Conservation (phyloP, 73 alveolate species). For the Paramecium sexaurelia region DNA sequence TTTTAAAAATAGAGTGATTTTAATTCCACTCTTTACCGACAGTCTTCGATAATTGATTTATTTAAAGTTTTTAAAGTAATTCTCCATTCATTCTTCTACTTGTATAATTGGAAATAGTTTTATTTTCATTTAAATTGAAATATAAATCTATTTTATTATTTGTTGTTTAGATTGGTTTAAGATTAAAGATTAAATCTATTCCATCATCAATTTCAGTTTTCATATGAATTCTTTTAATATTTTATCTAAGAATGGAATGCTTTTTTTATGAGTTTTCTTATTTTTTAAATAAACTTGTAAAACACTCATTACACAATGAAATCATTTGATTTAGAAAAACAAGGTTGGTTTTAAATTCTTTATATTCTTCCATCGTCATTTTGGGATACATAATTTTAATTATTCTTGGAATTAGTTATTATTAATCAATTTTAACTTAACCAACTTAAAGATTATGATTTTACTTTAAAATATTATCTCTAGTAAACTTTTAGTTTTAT, state of each 20-base stretch:
- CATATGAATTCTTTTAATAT: slow-evolving; percentile 2
- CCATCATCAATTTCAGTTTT: slow-evolving; percentile 37
- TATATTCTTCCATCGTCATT: background rate
- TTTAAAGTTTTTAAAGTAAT: background rate
- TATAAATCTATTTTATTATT: background rate
- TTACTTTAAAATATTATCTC: background rate
- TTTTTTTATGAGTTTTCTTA: background rate
- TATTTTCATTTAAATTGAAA: background rate
- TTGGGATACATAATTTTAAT: slow-evolving; percentile 16
- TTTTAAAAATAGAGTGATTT: slow-evolving; percentile 21
- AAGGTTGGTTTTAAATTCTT: background rate
- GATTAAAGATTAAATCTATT: background rate
- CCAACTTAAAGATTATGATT: background rate
- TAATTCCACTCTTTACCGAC: background rate
- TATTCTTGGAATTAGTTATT: background rate
- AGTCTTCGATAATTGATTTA: background rate
- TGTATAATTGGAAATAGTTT: background rate
- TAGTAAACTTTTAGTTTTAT: background rate
- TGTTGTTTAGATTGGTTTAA: background rate
- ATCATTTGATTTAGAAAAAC: slow-evolving; percentile 21
- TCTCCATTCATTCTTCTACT: slow-evolving; percentile 4
- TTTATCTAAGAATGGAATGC: background rate
- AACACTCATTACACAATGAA: slow-evolving; percentile 27
- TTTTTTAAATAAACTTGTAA: background rate
- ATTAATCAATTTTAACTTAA: background rate